Base-by-base conservation (phyloP, 257 asterid species). In the Solanum ossicruentum region DNA sequence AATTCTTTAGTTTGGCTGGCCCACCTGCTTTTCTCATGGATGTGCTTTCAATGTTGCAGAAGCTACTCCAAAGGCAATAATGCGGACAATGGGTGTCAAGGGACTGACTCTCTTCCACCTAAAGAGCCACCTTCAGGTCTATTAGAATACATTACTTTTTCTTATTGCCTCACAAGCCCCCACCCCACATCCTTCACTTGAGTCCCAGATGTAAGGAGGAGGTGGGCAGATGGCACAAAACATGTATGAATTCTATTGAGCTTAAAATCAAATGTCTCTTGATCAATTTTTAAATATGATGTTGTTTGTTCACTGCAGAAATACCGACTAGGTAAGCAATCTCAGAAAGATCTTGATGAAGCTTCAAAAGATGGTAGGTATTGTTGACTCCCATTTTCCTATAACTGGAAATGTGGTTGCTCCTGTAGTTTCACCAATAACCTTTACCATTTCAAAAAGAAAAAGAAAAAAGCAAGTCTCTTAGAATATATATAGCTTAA, bases 61-160 rank as follows among this genome's bases (percentile, higher is more conserved):
- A 90, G 98, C 98, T 41, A 95, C 98, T 17, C 98, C 98, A 17
- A 95, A 95, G 89, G 95, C 98, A 41, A 88, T 95, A 75, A 83
- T 93, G 96, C 92, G 97, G 61, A 91, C 98, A 49, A 95, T 95
- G 98, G 95, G 98, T 84, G 98, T 93, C 61, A 93, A 95, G 91
- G 98, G 98, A 43, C 87, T 95, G 87, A 95, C 98, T 28, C 93
- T 95, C 17, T 95, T 92, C 88, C 98, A 95, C 86, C 89, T 95
- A 88, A 95, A 95, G 95, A 90, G 94, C 75, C 97, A 95, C 90
- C 98, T 95, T 87, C 97, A 95, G 95, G 97, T 93, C 60, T 70
- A 13, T 67, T 17, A 67, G 77, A 67, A 36, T 36, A 67, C 77
- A 4, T n/a, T 56, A 67, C 21, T 28, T 81, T 70, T 67, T 61